These are phyloP conservation scores for Sclerotinia subarctica DNA, from an alignment of 2,329 filamentous ascomycete species.

Conservation along the genomic window DNA sequence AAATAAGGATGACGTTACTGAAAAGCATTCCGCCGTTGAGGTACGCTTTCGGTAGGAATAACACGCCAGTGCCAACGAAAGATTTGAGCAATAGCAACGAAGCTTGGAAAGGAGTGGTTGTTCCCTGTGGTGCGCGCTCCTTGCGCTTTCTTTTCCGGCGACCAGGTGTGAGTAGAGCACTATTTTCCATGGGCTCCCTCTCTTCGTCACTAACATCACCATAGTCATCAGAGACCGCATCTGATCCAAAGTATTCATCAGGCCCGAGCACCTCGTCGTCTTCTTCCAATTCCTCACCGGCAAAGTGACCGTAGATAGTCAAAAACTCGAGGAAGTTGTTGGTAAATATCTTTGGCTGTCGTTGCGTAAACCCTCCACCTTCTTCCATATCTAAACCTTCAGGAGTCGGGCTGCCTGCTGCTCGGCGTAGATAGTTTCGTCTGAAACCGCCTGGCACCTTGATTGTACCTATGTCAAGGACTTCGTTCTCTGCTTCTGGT, in stretches of 20 bases:
- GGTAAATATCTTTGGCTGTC: conserved; percentile 67
- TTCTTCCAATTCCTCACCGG: conserved; percentile 93
- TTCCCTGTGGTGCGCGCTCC: conserved; percentile 68
- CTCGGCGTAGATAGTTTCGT: conserved; percentile 79
- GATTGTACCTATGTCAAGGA: conserved; percentile 83
- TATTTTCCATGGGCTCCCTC: conserved; percentile 81
- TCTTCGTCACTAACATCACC: conserved; percentile 61
- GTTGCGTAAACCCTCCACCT: conserved; percentile 39
- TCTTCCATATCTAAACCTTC: conserved; percentile 39
- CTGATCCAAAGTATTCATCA: conserved; percentile 87
- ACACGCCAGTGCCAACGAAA: conserved; percentile 92
- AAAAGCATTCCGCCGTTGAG: conserved; percentile 97
- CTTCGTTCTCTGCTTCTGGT: conserved; percentile 74
- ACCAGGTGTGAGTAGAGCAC: conserved; percentile 75
- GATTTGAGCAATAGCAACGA: conserved; percentile 89
- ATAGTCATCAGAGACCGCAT: conserved; percentile 59
- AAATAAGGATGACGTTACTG: conserved; percentile 85
- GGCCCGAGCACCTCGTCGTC: conserved; percentile 86
- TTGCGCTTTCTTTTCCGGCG: conserved; percentile 73
- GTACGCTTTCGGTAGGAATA: conserved; percentile 90
- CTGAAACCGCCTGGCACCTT: conserved; percentile 92
- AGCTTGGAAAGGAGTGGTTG: conserved; percentile 74
- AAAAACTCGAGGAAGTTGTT: conserved; percentile 95
- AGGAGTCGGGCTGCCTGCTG: conserved; percentile 61
- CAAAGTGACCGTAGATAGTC: conserved; percentile 94